Base-by-base conservation (phyloP, 2,329 filamentous ascomycete genomes). In the Tolypocladium inflatum region DNA sequence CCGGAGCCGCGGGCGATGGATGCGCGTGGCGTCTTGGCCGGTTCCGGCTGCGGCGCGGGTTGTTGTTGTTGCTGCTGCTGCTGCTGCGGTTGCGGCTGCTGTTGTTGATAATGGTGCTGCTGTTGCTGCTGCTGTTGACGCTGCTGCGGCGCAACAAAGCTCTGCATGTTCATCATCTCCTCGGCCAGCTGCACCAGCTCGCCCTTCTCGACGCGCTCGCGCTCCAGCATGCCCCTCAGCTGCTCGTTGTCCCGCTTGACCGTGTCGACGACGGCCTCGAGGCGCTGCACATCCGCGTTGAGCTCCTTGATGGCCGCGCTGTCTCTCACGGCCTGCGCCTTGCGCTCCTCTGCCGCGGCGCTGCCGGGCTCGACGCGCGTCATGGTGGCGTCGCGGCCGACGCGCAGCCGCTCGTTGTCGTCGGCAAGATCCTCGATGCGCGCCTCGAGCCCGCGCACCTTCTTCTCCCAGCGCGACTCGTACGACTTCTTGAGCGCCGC, bases 381-480 rank as follows among this genome's bases (percentile, higher is more conserved):
- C 70, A 88, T 81, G 11, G 85, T 87, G 26, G 80, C 78, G 66
- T 92, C 86, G 33, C 82, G 81, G 45, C 84, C 84, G 50, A 78
- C 76, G 62, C 84, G 83, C 33, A 96, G 77, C 60, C 85, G 84
- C 62, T 93, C 87, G 64, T 94, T 91, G 67, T 95, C 89, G 55
- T 84, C 82, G 55, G 76, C 75, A 13, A 93, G 80, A 50, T 88
- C 83, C 52, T 85, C 85, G 50, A 96, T 79, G 61, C 85, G 85
- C 21, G 72, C 71, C 72, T 96, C 89, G 3, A 96, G 82, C 65
- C 93, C 89, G 57, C 83, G 84, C 58, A 93, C 84, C 68, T 88
- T 90, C 79, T 95, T 95, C 73, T 96, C 91, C 83, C 91, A 94
- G 57, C 93, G 86, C 53, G 83, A 83, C 71, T 97, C 91, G 74